phyloP scores from a whole-genome alignment of 2,329 filamentous ascomycete species.

The Penicillium vulpinum region DNA sequence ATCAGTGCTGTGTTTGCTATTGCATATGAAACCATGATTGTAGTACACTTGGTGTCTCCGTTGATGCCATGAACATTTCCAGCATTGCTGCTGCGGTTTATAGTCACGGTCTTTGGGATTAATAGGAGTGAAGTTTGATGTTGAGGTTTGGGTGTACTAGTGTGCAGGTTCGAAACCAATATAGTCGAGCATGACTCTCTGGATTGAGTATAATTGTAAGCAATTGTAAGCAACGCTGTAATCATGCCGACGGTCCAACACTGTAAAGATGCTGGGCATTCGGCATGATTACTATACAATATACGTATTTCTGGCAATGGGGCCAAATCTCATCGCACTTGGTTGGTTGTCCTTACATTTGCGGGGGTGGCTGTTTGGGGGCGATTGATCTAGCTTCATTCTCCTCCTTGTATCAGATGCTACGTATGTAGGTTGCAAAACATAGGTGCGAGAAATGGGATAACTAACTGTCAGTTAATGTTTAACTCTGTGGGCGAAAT shows the following conservation, averaged over 20 bases:
- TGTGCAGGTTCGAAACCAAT: slow-evolving; percentile 11
- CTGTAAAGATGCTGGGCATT: too few species aligned
- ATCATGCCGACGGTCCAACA: too few species aligned
- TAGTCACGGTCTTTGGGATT: too few species aligned
- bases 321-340: slow-evolving; percentile 57
- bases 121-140: too few species aligned
- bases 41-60: slow-evolving; percentile 31
- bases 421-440: background rate
- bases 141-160: background rate
- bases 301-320: slow-evolving; percentile 43
- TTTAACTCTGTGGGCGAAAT: slow-evolving; percentile 3
- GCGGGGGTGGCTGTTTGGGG: slow-evolving; percentile 47
- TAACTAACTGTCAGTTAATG: too few species aligned
- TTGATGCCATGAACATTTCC: background rate
- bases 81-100: too few species aligned
- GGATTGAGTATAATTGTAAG: background rate
- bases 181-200: slow-evolving; percentile 6
- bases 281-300: too few species aligned
- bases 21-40: slow-evolving; percentile 55
- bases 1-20: background rate
- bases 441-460: too few species aligned
- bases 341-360: slow-evolving; percentile 46
- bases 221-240: too few species aligned
- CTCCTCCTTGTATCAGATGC: background rate
- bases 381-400: slow-evolving; percentile 15